Evolutionary conservation across 2,329 filamentous ascomycete genomes (phyloP).

Genomic region (Colletotrichum abscissum): DNA sequence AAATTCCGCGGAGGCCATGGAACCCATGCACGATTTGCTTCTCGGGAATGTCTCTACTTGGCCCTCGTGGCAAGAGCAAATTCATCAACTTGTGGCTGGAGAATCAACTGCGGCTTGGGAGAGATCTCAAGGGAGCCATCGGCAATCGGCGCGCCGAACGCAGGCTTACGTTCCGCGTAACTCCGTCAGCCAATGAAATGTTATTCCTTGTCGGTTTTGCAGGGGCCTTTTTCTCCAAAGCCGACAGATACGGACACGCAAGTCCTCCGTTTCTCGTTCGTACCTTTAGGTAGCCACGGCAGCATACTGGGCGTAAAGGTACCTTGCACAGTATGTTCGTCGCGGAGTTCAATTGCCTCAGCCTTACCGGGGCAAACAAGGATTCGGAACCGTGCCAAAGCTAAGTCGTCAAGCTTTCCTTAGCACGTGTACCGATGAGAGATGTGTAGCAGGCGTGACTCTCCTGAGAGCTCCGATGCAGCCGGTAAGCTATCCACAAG

Average conservation of each 20-base stretch:
- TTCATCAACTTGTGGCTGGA: neutral
- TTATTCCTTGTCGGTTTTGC: conserved; percentile 15
- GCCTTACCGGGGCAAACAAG: neutral
- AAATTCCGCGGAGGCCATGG: neutral
- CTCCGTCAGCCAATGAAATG: neutral
- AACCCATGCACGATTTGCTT: neutral
- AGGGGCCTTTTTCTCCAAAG: conserved; percentile 2
- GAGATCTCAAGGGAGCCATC: neutral
- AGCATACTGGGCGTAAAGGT: too few relatives aligned
- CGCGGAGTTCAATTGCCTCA: neutral
- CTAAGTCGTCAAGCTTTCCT: too few relatives aligned
- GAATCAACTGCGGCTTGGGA: neutral
- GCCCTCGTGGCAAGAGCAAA: neutral
- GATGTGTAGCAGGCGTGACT: too few relatives aligned
- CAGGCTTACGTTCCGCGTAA: neutral
- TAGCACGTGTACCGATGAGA: neutral
- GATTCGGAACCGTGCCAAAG: too few relatives aligned
- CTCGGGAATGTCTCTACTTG: neutral
- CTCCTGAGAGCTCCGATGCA: neutral
- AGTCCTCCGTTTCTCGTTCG: neutral
- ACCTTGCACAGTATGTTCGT: too few relatives aligned
- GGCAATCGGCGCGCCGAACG: neutral
- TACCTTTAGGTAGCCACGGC: too few relatives aligned
- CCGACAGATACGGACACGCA: neutral
- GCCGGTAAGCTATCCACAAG: neutral